Conservation (phyloP, 805 yeast species). For the Starmerella floris region DNA sequence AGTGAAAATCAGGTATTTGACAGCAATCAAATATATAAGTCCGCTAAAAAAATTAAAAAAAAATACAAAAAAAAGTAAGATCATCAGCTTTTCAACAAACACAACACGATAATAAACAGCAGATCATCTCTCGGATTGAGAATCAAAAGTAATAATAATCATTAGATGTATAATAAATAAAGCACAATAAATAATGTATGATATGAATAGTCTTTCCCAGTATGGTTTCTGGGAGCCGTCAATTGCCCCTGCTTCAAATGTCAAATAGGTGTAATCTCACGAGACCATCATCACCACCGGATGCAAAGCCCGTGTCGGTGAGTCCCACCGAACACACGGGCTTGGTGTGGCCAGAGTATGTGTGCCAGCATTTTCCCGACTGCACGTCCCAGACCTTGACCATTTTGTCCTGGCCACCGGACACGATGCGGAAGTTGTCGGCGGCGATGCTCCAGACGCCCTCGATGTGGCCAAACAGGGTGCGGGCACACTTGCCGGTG, state of each 20-base stretch:
- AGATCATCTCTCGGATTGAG: too few species aligned
- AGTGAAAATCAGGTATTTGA: neutral
- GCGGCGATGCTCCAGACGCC: constrained; percentile 97
- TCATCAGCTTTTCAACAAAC: too few species aligned
- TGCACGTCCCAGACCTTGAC: constrained; percentile 94
- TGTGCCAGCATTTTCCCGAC: constrained; percentile 85
- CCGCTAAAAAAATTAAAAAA: neutral
- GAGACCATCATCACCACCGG: constrained; percentile 79
- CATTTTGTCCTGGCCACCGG: constrained; percentile 86
- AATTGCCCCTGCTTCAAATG: too few species aligned
- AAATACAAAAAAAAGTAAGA: neutral
- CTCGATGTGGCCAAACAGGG: constrained; percentile 95
- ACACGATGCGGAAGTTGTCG: constrained; percentile 83
- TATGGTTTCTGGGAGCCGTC: too few species aligned
- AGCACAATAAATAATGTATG: too few species aligned
- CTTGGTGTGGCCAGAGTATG: constrained; percentile 59
- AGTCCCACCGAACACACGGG: constrained; percentile 57
- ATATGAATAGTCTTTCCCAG: too few species aligned
- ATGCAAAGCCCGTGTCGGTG: constrained; percentile 78
- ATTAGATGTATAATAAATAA: too few species aligned
- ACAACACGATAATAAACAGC: too few species aligned
- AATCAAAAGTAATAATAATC: too few species aligned
- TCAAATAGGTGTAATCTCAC: constrained; percentile 77
- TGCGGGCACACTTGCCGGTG: constrained; percentile 77
- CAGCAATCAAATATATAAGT: neutral